phyloP scores from a whole-genome alignment of 768 basidiomycete species.

The button mushroom (Agaricus bisporus) region DNA sequence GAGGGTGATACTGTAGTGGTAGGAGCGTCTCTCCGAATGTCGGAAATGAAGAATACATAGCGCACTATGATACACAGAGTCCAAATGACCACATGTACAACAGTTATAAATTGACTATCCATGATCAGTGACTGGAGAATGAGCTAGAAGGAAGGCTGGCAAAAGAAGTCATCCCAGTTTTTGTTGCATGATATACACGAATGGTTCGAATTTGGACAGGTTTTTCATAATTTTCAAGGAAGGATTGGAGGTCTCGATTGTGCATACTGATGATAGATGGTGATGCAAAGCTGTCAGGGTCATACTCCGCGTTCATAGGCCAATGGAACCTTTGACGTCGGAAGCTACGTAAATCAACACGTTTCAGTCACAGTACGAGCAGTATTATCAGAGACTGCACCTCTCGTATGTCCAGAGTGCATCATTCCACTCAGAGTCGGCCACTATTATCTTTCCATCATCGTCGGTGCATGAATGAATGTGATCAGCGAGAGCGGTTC shows the following conservation, averaged over 20 bases:
- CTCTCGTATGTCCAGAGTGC: conserved; percentile 53
- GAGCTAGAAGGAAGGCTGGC: conserved; percentile 1
- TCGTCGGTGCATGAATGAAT: conserved; percentile 32
- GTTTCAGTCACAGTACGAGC: neutral
- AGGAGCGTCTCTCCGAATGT: too few relatives aligned
- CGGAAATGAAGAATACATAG: neutral
- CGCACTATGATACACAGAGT: neutral
- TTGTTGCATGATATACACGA: conserved; percentile 45
- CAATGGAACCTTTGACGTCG: conserved; percentile 64
- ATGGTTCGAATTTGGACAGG: conserved; percentile 47
- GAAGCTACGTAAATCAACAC: conserved; percentile 37
- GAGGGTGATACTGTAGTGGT: too few relatives aligned
- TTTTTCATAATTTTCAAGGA: conserved; percentile 25
- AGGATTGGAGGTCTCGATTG: neutral
- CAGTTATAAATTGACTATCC: neutral
- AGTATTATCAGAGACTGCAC: conserved; percentile 25
- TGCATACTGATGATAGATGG: conserved; percentile 1
- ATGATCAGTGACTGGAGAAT: neutral
- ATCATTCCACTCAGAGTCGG: conserved; percentile 32
- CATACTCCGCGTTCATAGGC: conserved; percentile 37
- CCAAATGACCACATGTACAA: neutral
- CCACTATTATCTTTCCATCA: conserved; percentile 27
- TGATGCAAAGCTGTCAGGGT: conserved; percentile 12
- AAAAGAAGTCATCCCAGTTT: conserved; percentile 17
- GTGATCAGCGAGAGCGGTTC: conserved; percentile 48